Base-by-base conservation (phyloP, 1,139 yeast species). In the Geotrichum fermentans region DNA sequence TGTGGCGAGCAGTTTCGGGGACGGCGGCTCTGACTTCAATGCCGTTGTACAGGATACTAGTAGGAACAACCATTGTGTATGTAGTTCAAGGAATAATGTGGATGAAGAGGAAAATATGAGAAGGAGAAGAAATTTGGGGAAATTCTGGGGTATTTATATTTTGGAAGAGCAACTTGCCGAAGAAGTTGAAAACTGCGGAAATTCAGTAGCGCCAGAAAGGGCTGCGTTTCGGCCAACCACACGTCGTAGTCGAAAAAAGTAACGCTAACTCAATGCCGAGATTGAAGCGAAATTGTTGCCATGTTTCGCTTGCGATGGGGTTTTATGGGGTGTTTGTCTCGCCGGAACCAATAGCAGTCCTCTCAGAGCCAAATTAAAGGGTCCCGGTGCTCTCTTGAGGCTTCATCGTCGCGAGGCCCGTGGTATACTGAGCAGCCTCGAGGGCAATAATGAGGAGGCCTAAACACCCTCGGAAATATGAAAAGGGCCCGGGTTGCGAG, bases 1-100 rank as follows among this genome's bases (percentile, higher is more conserved):
- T 78, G 55, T 72, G 77, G 75, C 52, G 79, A 72, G 66, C 79
- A 83, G 60, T 69, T 52, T 69, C 69, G 45, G 83, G 83, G 49
- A 84, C 69, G 47, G 81, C 79, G 22, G 84, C 92, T 56, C 79
- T 66, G 54, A 84, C 70, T 62, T 81, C 73, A 54, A 84, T 88
- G 56, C 85, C 86, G 52, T 80, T 74, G 50, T 82, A 52, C 37
- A 58, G 55, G 32, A 57, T 57, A 18, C 55, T 52, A 37, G 60
- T 55, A 38, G 67, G 65, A 32, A 69, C 66, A 46, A 64, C 68
- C 70, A 67, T 67, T 46, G 32, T 61, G 58, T 47, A 33, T 28
- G 33, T 40, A 4, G 16, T 36, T 17, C 28, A 34, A 18, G 28
- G 21, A 4, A 2, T 18, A 21, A 32, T 17, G 29, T 24, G n/a